Evolutionary conservation across 2,329 filamentous ascomycete genomes (phyloP).

Genomic region (Colletotrichum sp.): DNA sequence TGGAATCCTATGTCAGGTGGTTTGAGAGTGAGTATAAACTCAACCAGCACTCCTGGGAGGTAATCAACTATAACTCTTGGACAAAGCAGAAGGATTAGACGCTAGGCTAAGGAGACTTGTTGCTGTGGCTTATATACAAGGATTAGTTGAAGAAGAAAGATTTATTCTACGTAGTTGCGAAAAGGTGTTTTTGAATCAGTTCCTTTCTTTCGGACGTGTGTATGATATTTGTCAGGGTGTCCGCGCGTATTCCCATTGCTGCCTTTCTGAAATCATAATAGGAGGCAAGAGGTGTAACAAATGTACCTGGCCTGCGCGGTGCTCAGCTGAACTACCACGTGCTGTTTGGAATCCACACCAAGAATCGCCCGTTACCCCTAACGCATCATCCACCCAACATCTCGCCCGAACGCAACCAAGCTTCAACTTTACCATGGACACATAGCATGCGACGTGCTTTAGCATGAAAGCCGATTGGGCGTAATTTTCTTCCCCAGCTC

Average conservation of each 20-base stretch:
- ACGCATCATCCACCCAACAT: not conserved
- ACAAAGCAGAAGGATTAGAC: not conserved
- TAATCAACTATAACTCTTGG: not conserved
- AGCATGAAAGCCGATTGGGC: not conserved
- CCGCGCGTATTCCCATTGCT: not conserved
- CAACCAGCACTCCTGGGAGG: not conserved
- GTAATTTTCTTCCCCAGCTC: not conserved
- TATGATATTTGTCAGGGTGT: not conserved
- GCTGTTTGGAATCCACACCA: not conserved
- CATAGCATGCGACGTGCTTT: not conserved
- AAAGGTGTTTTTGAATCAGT: fast-evolving
- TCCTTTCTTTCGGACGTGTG: fast-evolving
- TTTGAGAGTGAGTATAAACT: not conserved
- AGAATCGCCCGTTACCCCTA: fast-evolving
- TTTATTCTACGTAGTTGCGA: not conserved
- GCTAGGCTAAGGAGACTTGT: fast-evolving
- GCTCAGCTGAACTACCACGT: not conserved
- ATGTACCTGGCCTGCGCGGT: not conserved
- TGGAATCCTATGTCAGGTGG: not conserved
- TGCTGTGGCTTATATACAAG: fast-evolving
- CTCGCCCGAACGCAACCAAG: not conserved
- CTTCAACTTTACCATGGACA: not conserved
- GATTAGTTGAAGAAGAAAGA: not conserved
- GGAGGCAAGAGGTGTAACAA: not conserved
- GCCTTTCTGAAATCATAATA: not conserved